Evolutionary conservation across 495 filamentous ascomycete species (phyloP), one percentile per base, ranked within the genome.

Genomic region (Thermochaetoides thermophila): DNA sequence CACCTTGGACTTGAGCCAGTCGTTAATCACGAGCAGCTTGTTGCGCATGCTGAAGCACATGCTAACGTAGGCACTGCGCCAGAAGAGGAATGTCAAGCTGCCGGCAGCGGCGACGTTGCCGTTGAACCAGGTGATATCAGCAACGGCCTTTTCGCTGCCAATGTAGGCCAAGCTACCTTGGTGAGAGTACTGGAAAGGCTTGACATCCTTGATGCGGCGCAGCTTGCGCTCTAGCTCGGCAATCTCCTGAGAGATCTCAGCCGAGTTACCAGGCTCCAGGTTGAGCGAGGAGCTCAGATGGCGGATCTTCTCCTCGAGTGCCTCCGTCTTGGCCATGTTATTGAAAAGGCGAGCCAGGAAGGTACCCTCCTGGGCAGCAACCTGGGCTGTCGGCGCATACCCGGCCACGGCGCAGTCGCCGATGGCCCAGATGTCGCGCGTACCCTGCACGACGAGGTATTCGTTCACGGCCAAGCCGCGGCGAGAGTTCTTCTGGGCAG

Each of bases 1-100:
- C 18, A 85, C 56, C 63, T 84, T 86, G 31, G 86, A 79, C 71
- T 99, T 99, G 48, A 84, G 49, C 89, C 89, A 99, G 58, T 99
- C 89, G 45, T 91, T 62, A 42, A 83, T 64, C 27, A 99, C 89
- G 16, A 99, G 68, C 40, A 95, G 69, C 53, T 89, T 78, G 61
- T 96, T 99, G 40, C 89, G 79, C 27, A 76, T 82, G 72, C 85
- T 93, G 57, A 96, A 99, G 73, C 86, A 95, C 89, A 99, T 99
- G 71, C 79, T 91, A 59, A 99, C 64, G 58, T 99, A 99, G 32
- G 89, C 91, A 53, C 78, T 84, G 56, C 83, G 70, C 89, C 89
- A 97, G 74, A 97, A 96, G 45, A 95, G 73, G 52, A 76, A 84
- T 31, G 78, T 85, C 52, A 84, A 61, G 46, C 73, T 78, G 50